Conservation (phyloP, 768 basidiomycete genomes). For the Strobilomyces echinocephalus region DNA sequence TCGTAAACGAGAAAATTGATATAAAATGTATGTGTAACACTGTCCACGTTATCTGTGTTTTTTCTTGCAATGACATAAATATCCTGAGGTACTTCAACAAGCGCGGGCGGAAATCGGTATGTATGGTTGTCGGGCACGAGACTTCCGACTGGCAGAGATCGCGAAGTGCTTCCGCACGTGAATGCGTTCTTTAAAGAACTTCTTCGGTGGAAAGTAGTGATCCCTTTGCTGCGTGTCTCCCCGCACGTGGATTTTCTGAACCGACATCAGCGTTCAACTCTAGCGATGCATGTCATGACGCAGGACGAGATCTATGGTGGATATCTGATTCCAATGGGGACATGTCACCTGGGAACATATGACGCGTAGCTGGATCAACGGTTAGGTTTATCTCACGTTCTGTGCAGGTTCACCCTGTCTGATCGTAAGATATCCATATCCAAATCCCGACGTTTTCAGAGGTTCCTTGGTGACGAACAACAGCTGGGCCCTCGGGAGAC, state of each 20-base stretch:
- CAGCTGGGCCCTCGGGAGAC: slow-evolving; percentile 4
- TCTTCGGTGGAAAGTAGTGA: slow-evolving; percentile 4
- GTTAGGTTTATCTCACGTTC: too few species aligned
- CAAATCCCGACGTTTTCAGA: slow-evolving; percentile 1
- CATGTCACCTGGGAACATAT: slow-evolving; percentile 7
- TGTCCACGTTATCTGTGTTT: slow-evolving; percentile 7
- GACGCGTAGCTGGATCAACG: slow-evolving; percentile 2
- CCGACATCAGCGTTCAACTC: neutral
- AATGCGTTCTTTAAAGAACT: slow-evolving; percentile 15
- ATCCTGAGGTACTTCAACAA: neutral
- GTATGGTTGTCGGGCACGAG: slow-evolving; percentile 1
- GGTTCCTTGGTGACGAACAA: slow-evolving; percentile 5
- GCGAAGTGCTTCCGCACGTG: slow-evolving; percentile 10
- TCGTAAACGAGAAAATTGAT: neutral
- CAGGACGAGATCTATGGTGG: slow-evolving; percentile 19
- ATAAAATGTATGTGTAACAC: neutral
- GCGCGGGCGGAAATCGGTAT: slow-evolving; percentile 14
- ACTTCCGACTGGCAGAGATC: slow-evolving; percentile 9
- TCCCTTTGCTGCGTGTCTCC: neutral
- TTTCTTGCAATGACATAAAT: slow-evolving; percentile 7
- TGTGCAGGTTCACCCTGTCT: slow-evolving; percentile 1
- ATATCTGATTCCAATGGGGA: slow-evolving; percentile 23
- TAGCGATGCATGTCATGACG: slow-evolving; percentile 7
- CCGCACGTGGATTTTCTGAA: neutral
- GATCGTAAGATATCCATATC: slow-evolving; percentile 4